Percentiles rank a stretch among this genome's conserved stretches.
Conservation (phyloP, 1,284 basidiomycete genomes). For the Sporisorium exsertum region DNA sequence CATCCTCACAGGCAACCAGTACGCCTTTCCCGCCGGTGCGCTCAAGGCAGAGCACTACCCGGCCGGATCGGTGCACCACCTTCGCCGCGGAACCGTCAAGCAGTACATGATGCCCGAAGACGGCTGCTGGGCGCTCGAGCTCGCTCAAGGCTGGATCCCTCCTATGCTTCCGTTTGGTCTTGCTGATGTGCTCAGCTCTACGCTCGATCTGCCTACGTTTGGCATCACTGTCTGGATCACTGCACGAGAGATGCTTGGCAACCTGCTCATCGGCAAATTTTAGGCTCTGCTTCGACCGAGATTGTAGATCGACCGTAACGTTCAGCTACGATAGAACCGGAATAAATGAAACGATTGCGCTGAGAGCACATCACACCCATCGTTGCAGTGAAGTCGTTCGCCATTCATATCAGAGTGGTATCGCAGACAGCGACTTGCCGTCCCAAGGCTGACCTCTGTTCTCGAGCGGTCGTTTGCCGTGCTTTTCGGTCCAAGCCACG, state of each 20-base stretch:
- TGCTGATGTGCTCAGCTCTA: conserved; percentile 86
- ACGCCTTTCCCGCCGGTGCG: conserved; percentile 85
- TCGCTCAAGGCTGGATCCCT: conserved; percentile 78
- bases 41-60: conserved; percentile 85
- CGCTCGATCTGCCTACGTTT: conserved; percentile 86
- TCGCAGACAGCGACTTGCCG: conserved; percentile 31
- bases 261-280: conserved; percentile 57
- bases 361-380: neutral
- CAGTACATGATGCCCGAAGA: conserved; percentile 98
- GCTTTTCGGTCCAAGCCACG: conserved; percentile 51
- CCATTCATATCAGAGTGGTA: conserved; percentile 26
- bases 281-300: neutral
- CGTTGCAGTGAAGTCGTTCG: neutral
- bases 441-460: conserved; percentile 45
- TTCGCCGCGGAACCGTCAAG: conserved; percentile 85
- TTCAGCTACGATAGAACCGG: neutral
- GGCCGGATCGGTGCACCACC: conserved; percentile 84
- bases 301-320: neutral
- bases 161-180: conserved; percentile 83
- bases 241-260: conserved; percentile 70
- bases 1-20: conserved; percentile 91
- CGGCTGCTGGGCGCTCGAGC: conserved; percentile 89
- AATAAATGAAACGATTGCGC: neutral
- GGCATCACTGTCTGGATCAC: conserved; percentile 84
- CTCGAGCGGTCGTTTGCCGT: conserved; percentile 37